Conservation (phyloP, 768 basidiomycete genomes). For the Cyclocybe aegerita region DNA sequence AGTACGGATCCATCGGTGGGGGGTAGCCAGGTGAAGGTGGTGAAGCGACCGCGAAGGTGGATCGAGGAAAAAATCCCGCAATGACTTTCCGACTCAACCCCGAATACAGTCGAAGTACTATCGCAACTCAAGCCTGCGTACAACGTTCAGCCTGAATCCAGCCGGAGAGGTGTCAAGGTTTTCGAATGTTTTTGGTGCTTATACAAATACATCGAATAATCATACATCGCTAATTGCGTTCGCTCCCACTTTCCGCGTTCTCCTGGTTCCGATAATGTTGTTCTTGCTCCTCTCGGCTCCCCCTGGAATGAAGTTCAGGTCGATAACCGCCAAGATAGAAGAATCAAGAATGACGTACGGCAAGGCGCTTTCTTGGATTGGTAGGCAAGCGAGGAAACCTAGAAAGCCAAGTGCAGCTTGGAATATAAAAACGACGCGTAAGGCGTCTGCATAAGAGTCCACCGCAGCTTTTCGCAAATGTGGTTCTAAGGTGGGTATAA, state of each 20-base stretch:
- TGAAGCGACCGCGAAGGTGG: constrained; percentile 72
- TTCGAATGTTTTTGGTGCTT: constrained; percentile 23
- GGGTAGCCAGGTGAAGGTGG: constrained; percentile 45
- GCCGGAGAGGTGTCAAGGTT: constrained; percentile 8
- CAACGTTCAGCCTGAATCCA: too few species aligned
- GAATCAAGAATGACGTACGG: constrained; percentile 39
- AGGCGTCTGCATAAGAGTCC: constrained; percentile 75
- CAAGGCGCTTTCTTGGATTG: constrained; percentile 73
- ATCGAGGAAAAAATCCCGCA: constrained; percentile 68
- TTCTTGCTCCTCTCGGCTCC: constrained; percentile 62
- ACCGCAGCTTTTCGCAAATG: constrained; percentile 58
- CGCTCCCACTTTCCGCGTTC: constrained; percentile 22
- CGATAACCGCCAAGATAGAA: not conserved
- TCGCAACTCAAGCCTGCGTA: too few species aligned
- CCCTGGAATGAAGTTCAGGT: constrained; percentile 34
- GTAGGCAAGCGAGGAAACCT: constrained; percentile 65
- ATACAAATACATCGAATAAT: constrained; percentile 23
- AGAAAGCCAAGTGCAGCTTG: constrained; percentile 69
- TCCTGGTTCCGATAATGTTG: constrained; percentile 48
- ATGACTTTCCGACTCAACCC: constrained; percentile 11
- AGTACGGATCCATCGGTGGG: constrained; percentile 29
- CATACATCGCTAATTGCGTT: constrained; percentile 24
- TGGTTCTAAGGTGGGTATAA: constrained; percentile 67
- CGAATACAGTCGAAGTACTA: not conserved
- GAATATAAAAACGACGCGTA: constrained; percentile 81